A percentile compares a stretch with the other conserved stretches of the same genome.
These are phyloP conservation scores for Balamuthia mandrillaris DNA, from an alignment of 208 protist genomes.

Conservation along the genomic window DNA sequence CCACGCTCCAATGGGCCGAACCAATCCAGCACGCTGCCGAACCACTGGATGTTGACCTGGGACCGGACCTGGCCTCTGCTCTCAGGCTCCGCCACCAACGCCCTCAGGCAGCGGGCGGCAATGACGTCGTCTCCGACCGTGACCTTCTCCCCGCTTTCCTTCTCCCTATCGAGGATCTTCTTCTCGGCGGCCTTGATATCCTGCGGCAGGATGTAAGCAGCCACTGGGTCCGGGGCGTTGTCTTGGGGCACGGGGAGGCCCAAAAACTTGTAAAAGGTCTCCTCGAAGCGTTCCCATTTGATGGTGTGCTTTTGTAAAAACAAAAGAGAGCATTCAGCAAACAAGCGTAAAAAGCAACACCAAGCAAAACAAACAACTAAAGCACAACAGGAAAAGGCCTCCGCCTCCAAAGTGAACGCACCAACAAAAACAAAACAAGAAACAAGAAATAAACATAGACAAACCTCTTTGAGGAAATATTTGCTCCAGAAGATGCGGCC, in stretches of 20 bases:
- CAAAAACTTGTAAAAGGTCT: constrained; percentile 47
- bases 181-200: background rate
- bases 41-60: constrained; percentile 51
- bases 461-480: constrained; percentile 48
- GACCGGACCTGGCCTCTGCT: background rate
- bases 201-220: background rate
- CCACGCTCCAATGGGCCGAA: constrained; percentile 51
- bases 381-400: no score
- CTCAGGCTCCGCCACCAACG: background rate
- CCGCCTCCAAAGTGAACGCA: no score
- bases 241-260: background rate
- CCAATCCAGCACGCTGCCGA: constrained; percentile 51
- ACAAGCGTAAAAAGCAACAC: no score
- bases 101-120: background rate
- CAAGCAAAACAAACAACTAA: no score
- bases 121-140: background rate
- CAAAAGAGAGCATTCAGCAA: no score
- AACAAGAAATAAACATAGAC: no score
- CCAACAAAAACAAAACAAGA: no score
- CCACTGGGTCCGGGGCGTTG: background rate
- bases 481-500: constrained; percentile 55
- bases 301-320: constrained; percentile 33
- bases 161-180: background rate
- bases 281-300: constrained; percentile 52
- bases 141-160: background rate